phyloP scores from a whole-genome alignment of 768 basidiomycete species.

The Hysterangium stoloniferum region DNA sequence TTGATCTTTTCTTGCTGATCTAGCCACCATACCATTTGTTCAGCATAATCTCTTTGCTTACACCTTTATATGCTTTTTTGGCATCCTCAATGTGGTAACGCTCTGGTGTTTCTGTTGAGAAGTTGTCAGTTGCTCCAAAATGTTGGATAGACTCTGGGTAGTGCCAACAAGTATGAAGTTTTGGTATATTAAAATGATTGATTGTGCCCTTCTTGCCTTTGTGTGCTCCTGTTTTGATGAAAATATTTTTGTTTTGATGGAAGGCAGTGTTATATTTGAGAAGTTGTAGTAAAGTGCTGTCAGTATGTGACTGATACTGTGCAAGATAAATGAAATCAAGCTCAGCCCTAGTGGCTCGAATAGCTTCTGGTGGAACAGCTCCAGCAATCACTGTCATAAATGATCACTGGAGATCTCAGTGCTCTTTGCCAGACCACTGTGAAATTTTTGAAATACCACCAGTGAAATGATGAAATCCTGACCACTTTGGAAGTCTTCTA shows the following conservation, averaged over 20 bases:
- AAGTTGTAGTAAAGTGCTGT: conserved; percentile 14
- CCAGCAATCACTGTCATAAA: conserved; percentile 2
- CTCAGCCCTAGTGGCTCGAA: conserved; percentile 6
- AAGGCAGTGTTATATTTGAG: conserved; percentile 16
- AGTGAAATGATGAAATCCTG: conserved; percentile 32
- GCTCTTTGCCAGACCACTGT: conserved; percentile 38
- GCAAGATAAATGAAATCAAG: conserved; percentile 25
- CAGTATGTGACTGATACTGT: conserved; percentile 20
- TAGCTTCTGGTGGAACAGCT: conserved; percentile 2
- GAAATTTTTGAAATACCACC: conserved; percentile 33
- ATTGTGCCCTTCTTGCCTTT: not conserved
- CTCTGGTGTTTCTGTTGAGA: conserved; percentile 30
- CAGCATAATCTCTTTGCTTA: conserved; percentile 24
- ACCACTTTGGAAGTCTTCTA: conserved; percentile 23
- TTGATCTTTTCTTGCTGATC: conserved; percentile 21
- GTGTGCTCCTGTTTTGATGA: conserved; percentile 18
- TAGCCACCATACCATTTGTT: conserved; percentile 36
- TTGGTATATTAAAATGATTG: conserved; percentile 21
- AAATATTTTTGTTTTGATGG: conserved; percentile 22
- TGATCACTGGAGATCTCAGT: conserved; percentile 12
- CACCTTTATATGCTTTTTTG: conserved; percentile 25
- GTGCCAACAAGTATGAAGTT: conserved; percentile 18
- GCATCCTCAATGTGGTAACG: conserved; percentile 26
- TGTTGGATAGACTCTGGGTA: conserved; percentile 15
- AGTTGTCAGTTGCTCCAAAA: conserved; percentile 26